These are phyloP conservation scores for Citrus medica DNA, from an alignment of 345 rosid species.

Conservation along the genomic window DNA sequence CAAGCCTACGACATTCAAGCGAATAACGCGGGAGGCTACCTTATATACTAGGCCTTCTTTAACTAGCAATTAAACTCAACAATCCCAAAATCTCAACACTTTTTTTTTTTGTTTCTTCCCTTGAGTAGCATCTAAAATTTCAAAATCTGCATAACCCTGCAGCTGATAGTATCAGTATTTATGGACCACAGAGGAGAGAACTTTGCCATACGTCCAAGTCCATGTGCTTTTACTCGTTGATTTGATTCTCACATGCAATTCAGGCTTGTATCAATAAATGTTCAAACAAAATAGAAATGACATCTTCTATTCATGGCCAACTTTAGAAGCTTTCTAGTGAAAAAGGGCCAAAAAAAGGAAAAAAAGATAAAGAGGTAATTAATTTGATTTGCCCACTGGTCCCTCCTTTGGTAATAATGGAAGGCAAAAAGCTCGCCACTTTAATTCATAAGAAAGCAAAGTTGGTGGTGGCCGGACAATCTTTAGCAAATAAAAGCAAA, in stretches of 20 bases:
- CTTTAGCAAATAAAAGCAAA: neutral
- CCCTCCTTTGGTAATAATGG: neutral
- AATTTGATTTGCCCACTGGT: neutral
- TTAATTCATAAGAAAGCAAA: neutral
- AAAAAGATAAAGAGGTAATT: neutral
- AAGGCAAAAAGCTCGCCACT: neutral
- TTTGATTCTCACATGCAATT: neutral
- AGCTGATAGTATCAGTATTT: neutral
- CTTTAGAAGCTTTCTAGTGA: neutral
- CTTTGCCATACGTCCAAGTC: neutral
- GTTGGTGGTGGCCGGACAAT: neutral
- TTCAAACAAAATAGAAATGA: neutral
- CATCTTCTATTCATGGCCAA: neutral
- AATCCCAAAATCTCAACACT: neutral
- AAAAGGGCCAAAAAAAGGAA: too few relatives aligned
- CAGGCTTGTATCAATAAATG: neutral
- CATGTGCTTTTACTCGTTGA: neutral
- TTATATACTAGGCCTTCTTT: neutral
- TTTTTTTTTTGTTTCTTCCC: neutral
- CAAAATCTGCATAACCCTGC: neutral
- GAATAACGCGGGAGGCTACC: neutral
- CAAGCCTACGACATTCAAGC: too few relatives aligned
- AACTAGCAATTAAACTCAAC: too few relatives aligned
- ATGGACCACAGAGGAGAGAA: neutral
- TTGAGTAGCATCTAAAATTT: neutral